phyloP scores from a whole-genome alignment of 2,329 filamentous ascomycete genomes.

The Paraconiothyrium sp. region DNA sequence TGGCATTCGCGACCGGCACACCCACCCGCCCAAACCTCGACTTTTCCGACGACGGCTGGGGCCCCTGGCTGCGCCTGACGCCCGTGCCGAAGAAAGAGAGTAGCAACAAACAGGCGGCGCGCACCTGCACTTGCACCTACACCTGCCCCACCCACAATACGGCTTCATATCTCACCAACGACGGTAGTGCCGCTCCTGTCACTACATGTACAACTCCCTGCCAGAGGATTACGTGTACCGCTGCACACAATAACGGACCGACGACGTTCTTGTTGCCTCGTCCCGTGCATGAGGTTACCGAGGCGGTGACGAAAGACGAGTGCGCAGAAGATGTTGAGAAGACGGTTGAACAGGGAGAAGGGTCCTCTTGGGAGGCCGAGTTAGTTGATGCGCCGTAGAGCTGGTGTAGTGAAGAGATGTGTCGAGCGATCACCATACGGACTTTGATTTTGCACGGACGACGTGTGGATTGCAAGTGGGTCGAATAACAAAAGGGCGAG shows the following conservation, averaged over 20 bases:
- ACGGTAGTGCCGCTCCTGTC: neutral
- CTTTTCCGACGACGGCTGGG: neutral
- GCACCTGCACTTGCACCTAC: neutral
- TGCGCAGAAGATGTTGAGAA: neutral
- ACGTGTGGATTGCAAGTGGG: neutral
- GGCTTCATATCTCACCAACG: neutral
- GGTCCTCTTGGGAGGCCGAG: neutral
- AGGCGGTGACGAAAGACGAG: neutral
- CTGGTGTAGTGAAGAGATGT: no score
- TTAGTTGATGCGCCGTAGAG: neutral
- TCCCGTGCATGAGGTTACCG: neutral
- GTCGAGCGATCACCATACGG: neutral
- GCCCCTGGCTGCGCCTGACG: conserved; percentile 4
- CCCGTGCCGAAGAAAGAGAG: neutral
- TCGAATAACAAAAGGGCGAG: neutral
- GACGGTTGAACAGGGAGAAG: neutral
- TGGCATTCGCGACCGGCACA: no score
- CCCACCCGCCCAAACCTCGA: neutral
- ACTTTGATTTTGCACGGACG: neutral
- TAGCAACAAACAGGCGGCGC: neutral
- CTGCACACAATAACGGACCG: neutral
- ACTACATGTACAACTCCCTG: neutral
- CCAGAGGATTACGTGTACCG: neutral
- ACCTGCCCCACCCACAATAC: neutral
- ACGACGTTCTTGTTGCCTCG: neutral